Percentiles rank a stretch among this genome's conserved stretches.
Evolutionary conservation across 164 flowering plant species (phyloP).

Genomic region (Houttuynia cordata): DNA sequence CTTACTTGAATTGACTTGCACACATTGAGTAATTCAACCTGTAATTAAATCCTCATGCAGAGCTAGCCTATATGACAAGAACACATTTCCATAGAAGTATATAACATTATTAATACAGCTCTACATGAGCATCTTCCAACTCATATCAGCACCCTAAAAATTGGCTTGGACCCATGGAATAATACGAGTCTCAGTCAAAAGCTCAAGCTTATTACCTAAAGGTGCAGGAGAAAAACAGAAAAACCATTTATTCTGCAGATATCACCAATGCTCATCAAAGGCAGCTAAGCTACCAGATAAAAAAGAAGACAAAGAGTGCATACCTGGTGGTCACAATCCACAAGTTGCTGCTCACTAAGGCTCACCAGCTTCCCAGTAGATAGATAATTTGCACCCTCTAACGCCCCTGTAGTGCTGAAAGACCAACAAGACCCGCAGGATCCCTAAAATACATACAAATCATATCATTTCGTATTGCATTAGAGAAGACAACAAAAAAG

Average conservation of each 20-base stretch:
- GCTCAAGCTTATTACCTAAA: too few relatives aligned
- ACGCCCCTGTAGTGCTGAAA: slow-evolving; percentile 80
- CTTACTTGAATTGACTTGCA: too few relatives aligned
- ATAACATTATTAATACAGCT: too few relatives aligned
- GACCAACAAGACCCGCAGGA: slow-evolving; percentile 97
- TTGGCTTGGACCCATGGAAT: too few relatives aligned
- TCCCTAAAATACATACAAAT: slow-evolving; percentile 35
- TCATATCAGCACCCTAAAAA: too few relatives aligned
- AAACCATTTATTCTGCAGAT: not conserved
- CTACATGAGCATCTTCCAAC: too few relatives aligned
- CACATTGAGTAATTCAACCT: too few relatives aligned
- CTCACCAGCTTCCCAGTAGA: slow-evolving; percentile 73
- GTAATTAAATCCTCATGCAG: too few relatives aligned
- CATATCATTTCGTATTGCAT: not conserved
- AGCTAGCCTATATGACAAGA: too few relatives aligned
- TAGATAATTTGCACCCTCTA: slow-evolving; percentile 82
- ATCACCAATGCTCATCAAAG: not conserved
- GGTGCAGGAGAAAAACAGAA: not conserved
- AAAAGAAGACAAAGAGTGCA: not conserved
- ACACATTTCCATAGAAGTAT: too few relatives aligned
- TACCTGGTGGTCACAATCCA: slow-evolving; percentile 93
- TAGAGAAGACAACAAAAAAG: not conserved
- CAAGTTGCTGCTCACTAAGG: slow-evolving; percentile 92
- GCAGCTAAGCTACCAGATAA: not conserved
- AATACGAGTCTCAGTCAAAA: too few relatives aligned